Conservation (phyloP, 2,329 filamentous ascomycete species). For the Teratosphaeriaceae sp. region DNA sequence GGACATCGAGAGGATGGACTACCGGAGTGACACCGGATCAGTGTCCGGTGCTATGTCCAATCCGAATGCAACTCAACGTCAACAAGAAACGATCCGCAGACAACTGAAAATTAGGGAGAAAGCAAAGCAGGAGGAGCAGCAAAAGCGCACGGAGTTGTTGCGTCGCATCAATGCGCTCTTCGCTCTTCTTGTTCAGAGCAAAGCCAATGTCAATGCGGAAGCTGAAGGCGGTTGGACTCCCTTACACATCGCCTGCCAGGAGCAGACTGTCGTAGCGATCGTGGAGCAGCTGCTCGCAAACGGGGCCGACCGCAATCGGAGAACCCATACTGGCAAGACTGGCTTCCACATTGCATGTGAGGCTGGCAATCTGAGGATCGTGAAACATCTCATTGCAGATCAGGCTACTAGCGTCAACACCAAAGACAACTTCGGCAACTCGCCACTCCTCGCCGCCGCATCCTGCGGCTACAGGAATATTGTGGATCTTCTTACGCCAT, state of each 20-base stretch:
- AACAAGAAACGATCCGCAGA: not conserved
- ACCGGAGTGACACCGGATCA: not conserved
- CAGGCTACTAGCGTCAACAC: conserved; percentile 29
- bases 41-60: not conserved
- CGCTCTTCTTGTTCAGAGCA: conserved; percentile 9
- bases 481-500: conserved; percentile 36
- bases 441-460: conserved; percentile 37
- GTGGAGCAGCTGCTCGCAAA: not conserved
- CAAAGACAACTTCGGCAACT: conserved; percentile 39
- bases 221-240: conserved; percentile 22
- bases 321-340: conserved; percentile 18
- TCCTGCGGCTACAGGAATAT: conserved; percentile 34
- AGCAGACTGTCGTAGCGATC: not conserved
- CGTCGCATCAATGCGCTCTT: conserved; percentile 9
- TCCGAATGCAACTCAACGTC: not conserved
- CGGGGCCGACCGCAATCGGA: conserved; percentile 7
- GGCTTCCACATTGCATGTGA: conserved; percentile 22
- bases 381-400: conserved; percentile 15
- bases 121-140: not conserved
- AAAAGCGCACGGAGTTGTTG: not conserved
- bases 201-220: conserved; percentile 9
- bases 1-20: not conserved
- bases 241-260: conserved; percentile 17
- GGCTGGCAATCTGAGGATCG: conserved; percentile 18
- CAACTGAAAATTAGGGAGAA: not conserved